Evolutionary conservation across 495 filamentous ascomycete genomes (phyloP), one percentile per base, ranked within the genome.

Genomic region (Penicillium bovifimosum): DNA sequence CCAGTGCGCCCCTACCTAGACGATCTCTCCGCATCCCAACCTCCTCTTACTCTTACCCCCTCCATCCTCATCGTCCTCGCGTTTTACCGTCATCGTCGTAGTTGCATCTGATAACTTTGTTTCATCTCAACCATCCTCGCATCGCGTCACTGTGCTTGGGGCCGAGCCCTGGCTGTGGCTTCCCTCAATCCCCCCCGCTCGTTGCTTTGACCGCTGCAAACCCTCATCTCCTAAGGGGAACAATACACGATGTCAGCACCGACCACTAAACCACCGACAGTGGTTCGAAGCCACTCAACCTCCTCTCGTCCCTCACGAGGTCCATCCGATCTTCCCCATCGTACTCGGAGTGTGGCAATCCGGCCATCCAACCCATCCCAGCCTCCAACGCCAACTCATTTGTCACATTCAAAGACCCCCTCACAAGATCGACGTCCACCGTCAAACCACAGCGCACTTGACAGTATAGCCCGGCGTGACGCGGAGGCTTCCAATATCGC

Each of bases 391-490:
- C 66, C 63, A 56, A 43, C 52, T 62, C 71, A 65, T 53, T 63
- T 56, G 54, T 70, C 79, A 13, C 67, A 72, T 50, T 77, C 80
- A 7, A 76, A 78, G 48, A 71, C 78, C 26, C 73, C 81, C 36
- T 69, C 75, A 5, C 72, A 81, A 60, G 70, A 77, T 45, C 69
- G 66, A 49, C 75, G 73, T 31, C 73, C 78, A 7, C 66, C 74
- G 5, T 71, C 78, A 24, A 80, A 80, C 47, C 72, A 79, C 56
- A 70, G 70, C 46, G 71, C 75, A 9, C 71, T 83, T 24, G 74
- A 76, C 34, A 74, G 70, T 52, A 72, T 82, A 53, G 76, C 76
- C 50, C 78, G 78, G 38, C 73, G 76, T 39, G 83, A 86, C 47
- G 79, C 74, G 51, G 83, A 86, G 61, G 71, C 78, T 39, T 69